Evolutionary conservation across 345 rosid genomes (phyloP), one percentile per base, ranked within the genome.

Genomic region (Eucalyptus lansdowneana): DNA sequence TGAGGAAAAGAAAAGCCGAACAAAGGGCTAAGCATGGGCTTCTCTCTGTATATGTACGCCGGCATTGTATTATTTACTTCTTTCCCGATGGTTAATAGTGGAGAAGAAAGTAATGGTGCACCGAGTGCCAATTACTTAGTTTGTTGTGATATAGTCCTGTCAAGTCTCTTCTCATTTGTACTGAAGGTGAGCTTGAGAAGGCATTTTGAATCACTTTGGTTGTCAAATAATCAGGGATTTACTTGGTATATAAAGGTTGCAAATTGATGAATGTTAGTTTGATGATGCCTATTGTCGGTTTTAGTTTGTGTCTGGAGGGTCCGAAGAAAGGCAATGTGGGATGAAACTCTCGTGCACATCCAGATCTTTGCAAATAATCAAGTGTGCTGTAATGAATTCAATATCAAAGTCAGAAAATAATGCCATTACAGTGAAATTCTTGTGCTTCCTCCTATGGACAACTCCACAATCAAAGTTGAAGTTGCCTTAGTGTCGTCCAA

Each of bases 1-100:
- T 8, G 98, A 96, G 80, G 99, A 97, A 90, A 97, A 96, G 92
- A 93, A 88, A 90, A 92, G 88, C 53, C 80, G 88, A 40, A 34
- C 54, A 76, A 14, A 53, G 25, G 65, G 37, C 90, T 72, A 88
- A 87, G 83, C 83, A 21, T 72, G 45, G 45, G 42, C 27, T 37
- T 76, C 24, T 76, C 47, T 76, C 83, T 76, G 83, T 42, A 76
- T 21, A 4, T 21, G 27, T 76, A 21, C 4, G 45, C 42, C 9
- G 4, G 24, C 22, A 19, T 37, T 37, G 83, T 76, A 11, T 37
- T 72, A 21, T 37, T 76, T 37, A 37, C 47, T 76, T 37, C 27
- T 72, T 76, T 76, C 14, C 15, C 27, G 47, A 37, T 19, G 4
- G 5, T 76, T 76, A 37, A 72, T 72, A 6, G 12, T 6, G 81